A percentile compares a stretch with the other conserved stretches of the same genome.
These are phyloP conservation scores for Scytalidium sp. DNA, from an alignment of 2,329 filamentous ascomycete species.

Conservation along the genomic window DNA sequence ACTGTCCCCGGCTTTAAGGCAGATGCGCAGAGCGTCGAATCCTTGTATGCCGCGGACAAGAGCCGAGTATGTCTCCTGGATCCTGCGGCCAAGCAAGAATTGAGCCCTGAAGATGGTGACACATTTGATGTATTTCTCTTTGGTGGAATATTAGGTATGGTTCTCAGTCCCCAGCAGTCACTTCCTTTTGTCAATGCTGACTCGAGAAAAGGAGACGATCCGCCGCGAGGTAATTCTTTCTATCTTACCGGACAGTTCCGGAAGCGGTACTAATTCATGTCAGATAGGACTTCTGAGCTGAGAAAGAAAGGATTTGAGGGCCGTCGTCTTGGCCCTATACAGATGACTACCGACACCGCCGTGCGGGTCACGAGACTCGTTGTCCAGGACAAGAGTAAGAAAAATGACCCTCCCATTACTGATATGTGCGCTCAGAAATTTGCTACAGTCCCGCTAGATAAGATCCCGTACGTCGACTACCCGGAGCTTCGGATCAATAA, in stretches of 20 bases:
- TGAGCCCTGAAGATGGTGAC: slow-evolving; percentile 79
- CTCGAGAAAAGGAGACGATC: slow-evolving; percentile 72
- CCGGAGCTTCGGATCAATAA: slow-evolving; percentile 88
- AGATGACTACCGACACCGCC: slow-evolving; percentile 98
- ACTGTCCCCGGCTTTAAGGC: slow-evolving; percentile 62
- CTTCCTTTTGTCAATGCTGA: slow-evolving; percentile 12
- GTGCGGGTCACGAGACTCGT: slow-evolving; percentile 91
- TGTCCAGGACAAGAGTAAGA: slow-evolving; percentile 75
- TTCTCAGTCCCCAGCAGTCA: not conserved
- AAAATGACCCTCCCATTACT: not conserved
- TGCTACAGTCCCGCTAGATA: slow-evolving; percentile 65
- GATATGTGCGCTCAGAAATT: slow-evolving; percentile 3
- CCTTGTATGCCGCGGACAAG: slow-evolving; percentile 71
- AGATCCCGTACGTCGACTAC: slow-evolving; percentile 81
- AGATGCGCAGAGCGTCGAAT: slow-evolving; percentile 77
- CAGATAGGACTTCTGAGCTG: slow-evolving; percentile 93
- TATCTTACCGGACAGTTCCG: slow-evolving; percentile 2
- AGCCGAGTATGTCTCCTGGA: slow-evolving; percentile 84
- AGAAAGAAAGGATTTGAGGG: slow-evolving; percentile 90
- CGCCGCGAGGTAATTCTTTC: slow-evolving; percentile 70
- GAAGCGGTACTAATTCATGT: slow-evolving; percentile 7
- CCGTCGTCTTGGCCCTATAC: slow-evolving; percentile 81
- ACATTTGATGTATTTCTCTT: slow-evolving; percentile 90
- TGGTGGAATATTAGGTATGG: slow-evolving; percentile 85
- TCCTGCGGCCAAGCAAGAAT: slow-evolving; percentile 75